Evolutionary conservation across 2,329 filamentous ascomycete genomes (phyloP), one percentile per base, ranked within the genome.

Genomic region (Myriosclerotinia curreyana): DNA sequence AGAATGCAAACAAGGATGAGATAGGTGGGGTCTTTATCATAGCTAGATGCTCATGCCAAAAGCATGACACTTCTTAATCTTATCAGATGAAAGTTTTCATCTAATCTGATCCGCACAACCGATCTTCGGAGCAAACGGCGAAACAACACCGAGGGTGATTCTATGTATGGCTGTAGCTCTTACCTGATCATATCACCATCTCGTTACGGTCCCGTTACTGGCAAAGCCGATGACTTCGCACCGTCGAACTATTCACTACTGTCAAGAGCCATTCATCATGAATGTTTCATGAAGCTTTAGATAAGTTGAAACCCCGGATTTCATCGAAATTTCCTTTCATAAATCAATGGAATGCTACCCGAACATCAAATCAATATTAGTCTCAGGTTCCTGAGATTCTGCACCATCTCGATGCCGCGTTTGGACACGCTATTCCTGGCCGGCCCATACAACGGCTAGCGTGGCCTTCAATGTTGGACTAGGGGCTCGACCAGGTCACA

Each of bases 401-500:
- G 20, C 40, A n/a, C 40, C 42, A 22, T 22, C 6, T 34, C 40
- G 28, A 40, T 46, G 12, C 9, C 12, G 28, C 20, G 2, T 15
- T n/a, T 22, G n/a, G 12, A 8, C 28, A n/a, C 8, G 4, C n/a
- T 31, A 28, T 46, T 22, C 17, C n/a, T 6, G 28, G 2, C 9
- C 40, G 8, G 5, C 22, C 20, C 17, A 31, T 15, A 20, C 40
- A 15, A n/a, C 12, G 7, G 12, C 20, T 15, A 83, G 77, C 17
- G 75, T 86, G 34, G 76, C 28, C 28, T 31, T 31, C 28, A 86
- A 86, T 72, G 77, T 86, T 31, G 77, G 79, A 0, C 76, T 86
- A 0, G 84, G 84, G 9, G 79, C 80, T 0, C 78, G 79, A 3
- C 85, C 85, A 1, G 82, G 79, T 15, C 77, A 81, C 50, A 79